Evolutionary conservation across 2,329 filamentous ascomycete species (phyloP).

Genomic region (Pyrenophora seminiperda): DNA sequence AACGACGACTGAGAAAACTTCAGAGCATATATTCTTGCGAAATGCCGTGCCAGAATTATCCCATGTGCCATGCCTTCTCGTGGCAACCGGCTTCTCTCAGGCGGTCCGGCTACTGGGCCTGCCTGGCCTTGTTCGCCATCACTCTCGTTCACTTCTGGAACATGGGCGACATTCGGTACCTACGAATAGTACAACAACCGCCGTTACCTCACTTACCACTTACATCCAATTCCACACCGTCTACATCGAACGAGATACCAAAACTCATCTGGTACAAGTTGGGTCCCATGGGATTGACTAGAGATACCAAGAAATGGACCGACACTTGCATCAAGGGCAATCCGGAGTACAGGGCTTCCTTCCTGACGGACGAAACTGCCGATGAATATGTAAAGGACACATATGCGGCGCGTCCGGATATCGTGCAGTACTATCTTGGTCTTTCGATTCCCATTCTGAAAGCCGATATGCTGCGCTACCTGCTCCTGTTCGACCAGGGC

Average conservation of each 20-base stretch:
- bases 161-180: too few species aligned
- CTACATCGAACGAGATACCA: slow-evolving; percentile 25
- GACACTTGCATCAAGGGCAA: slow-evolving; percentile 42
- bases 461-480: slow-evolving; percentile 52
- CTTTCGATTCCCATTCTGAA: slow-evolving; percentile 49
- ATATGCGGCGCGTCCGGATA: slow-evolving; percentile 45
- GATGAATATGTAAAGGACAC: slow-evolving; percentile 41
- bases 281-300: slow-evolving; percentile 43
- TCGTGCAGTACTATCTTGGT: slow-evolving; percentile 44
- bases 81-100: too few species aligned
- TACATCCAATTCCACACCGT: too few species aligned
- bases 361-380: slow-evolving; percentile 41
- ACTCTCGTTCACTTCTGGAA: too few species aligned
- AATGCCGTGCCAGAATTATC: too few species aligned
- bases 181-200: too few species aligned
- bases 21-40: too few species aligned
- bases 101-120: too few species aligned
- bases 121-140: too few species aligned
- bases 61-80: too few species aligned
- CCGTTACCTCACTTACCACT: too few species aligned
- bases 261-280: slow-evolving; percentile 51
- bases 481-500: slow-evolving; percentile 49
- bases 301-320: slow-evolving; percentile 41
- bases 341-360: slow-evolving; percentile 32
- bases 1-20: too few species aligned